Base-by-base conservation (phyloP, 73 alveolate genomes). In the Effrenium voratum region DNA sequence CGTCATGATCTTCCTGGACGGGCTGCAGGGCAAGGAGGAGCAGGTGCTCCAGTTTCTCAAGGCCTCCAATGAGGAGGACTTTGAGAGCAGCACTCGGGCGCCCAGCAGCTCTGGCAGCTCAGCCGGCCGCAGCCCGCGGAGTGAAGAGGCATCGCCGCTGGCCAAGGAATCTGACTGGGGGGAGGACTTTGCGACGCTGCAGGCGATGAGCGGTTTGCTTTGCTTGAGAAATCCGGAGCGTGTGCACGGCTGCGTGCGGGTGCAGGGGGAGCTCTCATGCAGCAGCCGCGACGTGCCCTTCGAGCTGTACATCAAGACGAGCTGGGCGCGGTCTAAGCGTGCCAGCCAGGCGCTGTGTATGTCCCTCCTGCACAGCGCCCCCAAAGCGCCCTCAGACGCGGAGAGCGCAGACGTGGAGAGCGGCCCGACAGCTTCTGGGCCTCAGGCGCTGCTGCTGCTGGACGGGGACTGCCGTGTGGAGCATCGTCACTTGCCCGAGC, bases 381-480 rank as follows among this genome's bases (percentile, higher is more conserved):
- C n/a, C n/a, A n/a, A n/a, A n/a, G 82, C 82, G 49, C n/a, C 10
- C 32, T 36, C 19, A 26, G 46, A 72, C 26, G 46, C 49, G 32
- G 82, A 47, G 26, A 44, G 82, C n/a, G 36, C 82, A 44, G 38
- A 72, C 82, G n/a, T n/a, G n/a, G n/a, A n/a, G n/a, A n/a, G n/a
- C n/a, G n/a, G n/a, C n/a, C n/a, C n/a, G n/a, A n/a, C n/a, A n/a
- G n/a, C n/a, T n/a, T n/a, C n/a, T n/a, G n/a, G n/a, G n/a, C 82
- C 82, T 34, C n/a, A 72, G 38, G 82, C 82, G n/a, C 36, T 72
- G 4, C 82, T 72, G 5, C 32, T 72, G 49, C 32, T 72, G 50
- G 82, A 72, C 46, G 82, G 82, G 49, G 82, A 72, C 46, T 72
- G 82, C 46, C 82, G 82, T 36, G 82, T 72, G 12, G 82, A 72